phyloP scores from a whole-genome alignment of 2,329 filamentous ascomycete species.

The Ascochyta lentis region DNA sequence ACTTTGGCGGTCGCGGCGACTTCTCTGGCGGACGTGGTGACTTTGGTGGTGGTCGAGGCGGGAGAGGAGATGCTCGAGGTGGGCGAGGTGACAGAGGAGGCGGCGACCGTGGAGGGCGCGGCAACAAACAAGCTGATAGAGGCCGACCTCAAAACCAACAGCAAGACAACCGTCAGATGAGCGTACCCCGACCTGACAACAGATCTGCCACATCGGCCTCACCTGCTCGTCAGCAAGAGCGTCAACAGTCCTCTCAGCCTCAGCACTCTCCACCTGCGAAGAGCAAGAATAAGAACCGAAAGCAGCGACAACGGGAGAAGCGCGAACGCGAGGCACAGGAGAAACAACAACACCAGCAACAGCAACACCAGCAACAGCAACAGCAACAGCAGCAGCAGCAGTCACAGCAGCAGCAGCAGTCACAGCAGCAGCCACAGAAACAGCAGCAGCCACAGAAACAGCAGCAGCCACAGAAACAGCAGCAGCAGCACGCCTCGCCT shows the following conservation, averaged over 20 bases:
- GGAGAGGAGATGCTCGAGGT: constrained; percentile 19
- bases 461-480: constrained; percentile 12
- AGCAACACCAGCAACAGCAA: neutral
- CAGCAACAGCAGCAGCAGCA: constrained; percentile 17
- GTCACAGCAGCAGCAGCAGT: constrained; percentile 15
- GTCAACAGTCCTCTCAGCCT: constrained; percentile 22
- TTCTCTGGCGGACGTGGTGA: constrained; percentile 25
- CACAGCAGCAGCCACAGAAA: constrained; percentile 15
- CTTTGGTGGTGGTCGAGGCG: constrained; percentile 37
- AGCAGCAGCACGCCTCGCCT: constrained; percentile 28
- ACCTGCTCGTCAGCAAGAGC: constrained; percentile 31
- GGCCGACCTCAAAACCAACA: constrained; percentile 32
- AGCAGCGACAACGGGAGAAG: constrained; percentile 39
- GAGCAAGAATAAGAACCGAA: constrained; percentile 42
- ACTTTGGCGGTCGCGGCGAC: constrained; percentile 26
- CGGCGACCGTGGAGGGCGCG: constrained; percentile 35
- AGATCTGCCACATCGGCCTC: constrained; percentile 35
- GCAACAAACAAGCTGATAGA: constrained; percentile 34
- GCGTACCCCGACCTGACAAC: constrained; percentile 22
- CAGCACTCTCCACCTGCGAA: constrained; percentile 33
- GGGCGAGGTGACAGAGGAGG: constrained; percentile 21
- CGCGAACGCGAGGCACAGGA: constrained; percentile 33
- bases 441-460: constrained; percentile 21
- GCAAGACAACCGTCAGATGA: constrained; percentile 33
- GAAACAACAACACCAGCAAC: constrained; percentile 24